Base-by-base conservation (phyloP, 2,329 filamentous ascomycete species). In the Ascochyta clinopodiicola region DNA sequence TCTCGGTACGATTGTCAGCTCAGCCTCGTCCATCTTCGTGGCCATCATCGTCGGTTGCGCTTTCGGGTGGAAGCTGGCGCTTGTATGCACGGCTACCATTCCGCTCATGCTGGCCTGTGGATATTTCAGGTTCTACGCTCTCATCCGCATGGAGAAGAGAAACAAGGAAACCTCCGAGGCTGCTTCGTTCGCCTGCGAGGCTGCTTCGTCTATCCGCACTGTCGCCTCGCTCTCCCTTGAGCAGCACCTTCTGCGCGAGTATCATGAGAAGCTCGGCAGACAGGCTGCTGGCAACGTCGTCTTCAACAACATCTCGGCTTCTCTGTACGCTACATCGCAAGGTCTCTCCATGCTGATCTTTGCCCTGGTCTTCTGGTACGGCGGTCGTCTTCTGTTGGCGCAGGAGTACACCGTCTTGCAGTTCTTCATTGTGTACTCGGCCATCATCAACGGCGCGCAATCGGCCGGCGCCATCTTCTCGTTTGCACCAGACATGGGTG, bases 401-500 rank as follows among this genome's bases (percentile, higher is more conserved):
- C 59, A 59, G 40, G 82, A 88, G 21, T 85, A 90, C 19, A 78
- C 81, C 0, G 82, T 94, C 68, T 93, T 96, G 77, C 89, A 94
- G 62, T 98, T 98, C 83, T 99, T 97, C 78, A 80, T 98, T 45
- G 92, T 91, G 70, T 97, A 96, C 78, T 86, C 88, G 56, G 83
- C 92, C 40, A 85, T 98, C 66, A 90, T 97, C 68, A 97, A 96
- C 68, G 92, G 93, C 50, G 90, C 92, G 0, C 94, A 98, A 75
- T 94, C 92, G 1, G 94, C 94, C 2, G 95, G 94, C 12, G 91
- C 88, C 1, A 89, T 98, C 66, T 98, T 98, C 79, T 92, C 89
- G 0, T 98, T 97, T 70, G 91, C 94, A 0, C 93, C 94, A 0
- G 94, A 98, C 64, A 97, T 98, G 92, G 91, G 93, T 65, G 97